Evolutionary conservation across 2,329 filamentous ascomycete species (phyloP), one percentile per base, ranked within the genome.

Genomic region (Akanthomyces uredinophilus): DNA sequence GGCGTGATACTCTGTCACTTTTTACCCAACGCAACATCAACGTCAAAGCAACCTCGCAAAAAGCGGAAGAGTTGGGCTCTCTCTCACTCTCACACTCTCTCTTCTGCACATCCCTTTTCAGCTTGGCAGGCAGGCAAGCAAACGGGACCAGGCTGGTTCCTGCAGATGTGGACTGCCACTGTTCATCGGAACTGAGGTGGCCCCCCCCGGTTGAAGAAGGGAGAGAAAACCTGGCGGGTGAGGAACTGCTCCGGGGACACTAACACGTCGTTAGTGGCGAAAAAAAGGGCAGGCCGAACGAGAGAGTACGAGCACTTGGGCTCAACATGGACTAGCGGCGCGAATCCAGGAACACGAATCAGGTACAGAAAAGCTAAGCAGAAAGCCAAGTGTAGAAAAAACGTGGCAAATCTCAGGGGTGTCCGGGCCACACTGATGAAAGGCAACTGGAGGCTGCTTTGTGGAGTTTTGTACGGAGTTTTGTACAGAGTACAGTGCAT

Each of bases 351-450:
- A 62, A 62, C 58, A 56, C 43, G 51, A 56, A 43, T 56, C 52
- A 61, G 43, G 43, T 49, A 47, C 51, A 14, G 29, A 8, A 50
- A 29, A 49, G 22, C 44, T 56, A 53, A 55, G 7, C 16, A 13
- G 43, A 16, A 16, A 56, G 24, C 27, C 29, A 18, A 55, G 24
- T 53, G 27, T 18, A 11, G 7, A 27, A 52, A 53, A 52, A 58
- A 58, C 47, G 60, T 62, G 60, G 60, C 53, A 52, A 61, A 58
- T 62, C 60, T 62, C 54, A 62, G 60, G 60, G 60, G 60, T 46
- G 47, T 39, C 41, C 13, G n/a, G 18, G 16, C 39, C 24, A 43
- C 52, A 4, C 11, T 11, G 52, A 5, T 55, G 52, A 20, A 18
- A n/a, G 29, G 29, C 16, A 11, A 44, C 52, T 13, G 3, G n/a